A percentile compares a stretch with the other conserved stretches of the same genome.
These are phyloP conservation scores for Erythrophleum ivorense DNA, from an alignment of 331 rosid genomes.

Conservation along the genomic window DNA sequence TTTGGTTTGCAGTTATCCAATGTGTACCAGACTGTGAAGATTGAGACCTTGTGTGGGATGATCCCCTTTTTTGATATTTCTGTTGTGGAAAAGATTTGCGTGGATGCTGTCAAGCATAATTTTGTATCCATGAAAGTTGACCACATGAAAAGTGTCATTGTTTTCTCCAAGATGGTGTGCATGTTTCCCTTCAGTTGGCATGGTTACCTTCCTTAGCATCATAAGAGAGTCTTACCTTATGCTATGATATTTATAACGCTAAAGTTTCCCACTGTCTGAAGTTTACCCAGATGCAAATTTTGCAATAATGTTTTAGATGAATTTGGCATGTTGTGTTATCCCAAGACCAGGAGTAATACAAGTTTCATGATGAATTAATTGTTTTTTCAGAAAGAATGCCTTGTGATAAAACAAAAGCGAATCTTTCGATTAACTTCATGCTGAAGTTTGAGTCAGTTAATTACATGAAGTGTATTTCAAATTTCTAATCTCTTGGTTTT, in stretches of 20 bases:
- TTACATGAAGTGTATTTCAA: neutral
- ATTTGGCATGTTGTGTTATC: neutral
- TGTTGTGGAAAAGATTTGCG: slow-evolving; percentile 83
- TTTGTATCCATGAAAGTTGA: slow-evolving; percentile 93
- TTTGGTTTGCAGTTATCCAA: slow-evolving; percentile 69
- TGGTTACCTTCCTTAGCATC: neutral
- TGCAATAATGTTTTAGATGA: neutral
- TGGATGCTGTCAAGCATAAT: slow-evolving; percentile 90
- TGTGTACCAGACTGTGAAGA: slow-evolving; percentile 87
- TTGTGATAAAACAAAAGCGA: neutral
- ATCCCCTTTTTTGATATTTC: slow-evolving; percentile 85
- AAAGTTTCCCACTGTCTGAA: too few relatives aligned
- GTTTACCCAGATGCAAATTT: neutral
- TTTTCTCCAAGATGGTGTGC: slow-evolving; percentile 49
- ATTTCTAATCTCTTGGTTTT: neutral
- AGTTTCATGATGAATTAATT: neutral
- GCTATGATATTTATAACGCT: neutral
- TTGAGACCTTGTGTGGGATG: slow-evolving; percentile 75
- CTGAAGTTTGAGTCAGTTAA: neutral
- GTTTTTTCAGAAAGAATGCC: neutral
- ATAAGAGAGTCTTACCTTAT: too few relatives aligned
- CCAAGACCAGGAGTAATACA: neutral
- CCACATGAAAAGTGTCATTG: slow-evolving; percentile 73
- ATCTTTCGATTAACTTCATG: neutral
- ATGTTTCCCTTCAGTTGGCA: neutral